A percentile compares a stretch with the other conserved stretches of the same genome.
These are phyloP conservation scores for Pyrenochaeta sp. DNA, from an alignment of 2,329 filamentous ascomycete species.

Conservation along the genomic window DNA sequence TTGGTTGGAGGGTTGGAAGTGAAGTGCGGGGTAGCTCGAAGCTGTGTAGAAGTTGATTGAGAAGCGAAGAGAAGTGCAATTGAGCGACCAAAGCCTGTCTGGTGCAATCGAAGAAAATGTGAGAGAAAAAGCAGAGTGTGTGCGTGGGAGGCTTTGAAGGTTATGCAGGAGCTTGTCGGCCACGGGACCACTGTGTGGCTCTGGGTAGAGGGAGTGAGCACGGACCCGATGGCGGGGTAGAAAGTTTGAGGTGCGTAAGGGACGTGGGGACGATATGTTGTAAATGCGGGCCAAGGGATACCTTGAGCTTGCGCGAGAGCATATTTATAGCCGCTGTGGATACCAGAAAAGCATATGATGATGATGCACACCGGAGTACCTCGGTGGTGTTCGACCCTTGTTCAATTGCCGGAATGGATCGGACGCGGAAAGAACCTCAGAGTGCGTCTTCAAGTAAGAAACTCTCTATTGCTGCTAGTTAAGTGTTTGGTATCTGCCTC, in stretches of 20 bases:
- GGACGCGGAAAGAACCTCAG: slow-evolving; percentile 5
- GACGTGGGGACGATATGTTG: slow-evolving; percentile 1
- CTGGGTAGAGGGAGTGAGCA: slow-evolving; percentile 33
- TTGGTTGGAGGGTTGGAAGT: slow-evolving; percentile 16
- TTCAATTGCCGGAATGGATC: slow-evolving; percentile 3
- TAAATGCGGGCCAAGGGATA: slow-evolving; percentile 11
- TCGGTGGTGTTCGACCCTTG: slow-evolving; percentile 25
- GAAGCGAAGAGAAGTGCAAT: slow-evolving; percentile 19
- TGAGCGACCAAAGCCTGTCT: slow-evolving; percentile 21
- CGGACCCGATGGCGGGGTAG: slow-evolving; percentile 40
- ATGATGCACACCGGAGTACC: slow-evolving; percentile 27
- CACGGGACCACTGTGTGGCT: slow-evolving; percentile 39
- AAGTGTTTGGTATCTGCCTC: slow-evolving; percentile 34
- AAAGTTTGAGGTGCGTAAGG: slow-evolving; percentile 22
- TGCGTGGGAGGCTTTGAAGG: slow-evolving; percentile 29
- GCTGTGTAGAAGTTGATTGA: slow-evolving; percentile 8
- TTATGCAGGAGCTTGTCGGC: slow-evolving; percentile 35
- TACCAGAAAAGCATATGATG: slow-evolving; percentile 15
- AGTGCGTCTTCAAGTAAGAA: slow-evolving; percentile 1
- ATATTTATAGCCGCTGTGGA: slow-evolving; percentile 8
- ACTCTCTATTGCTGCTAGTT: slow-evolving; percentile 9
- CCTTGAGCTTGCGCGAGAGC: background rate
- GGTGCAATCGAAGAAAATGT: slow-evolving; percentile 12
- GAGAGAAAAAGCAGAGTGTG: slow-evolving; percentile 20
- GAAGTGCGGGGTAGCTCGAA: slow-evolving; percentile 26